phyloP scores from a whole-genome alignment of 164 flowering plant genomes.

The Tinospora cordifolia region DNA sequence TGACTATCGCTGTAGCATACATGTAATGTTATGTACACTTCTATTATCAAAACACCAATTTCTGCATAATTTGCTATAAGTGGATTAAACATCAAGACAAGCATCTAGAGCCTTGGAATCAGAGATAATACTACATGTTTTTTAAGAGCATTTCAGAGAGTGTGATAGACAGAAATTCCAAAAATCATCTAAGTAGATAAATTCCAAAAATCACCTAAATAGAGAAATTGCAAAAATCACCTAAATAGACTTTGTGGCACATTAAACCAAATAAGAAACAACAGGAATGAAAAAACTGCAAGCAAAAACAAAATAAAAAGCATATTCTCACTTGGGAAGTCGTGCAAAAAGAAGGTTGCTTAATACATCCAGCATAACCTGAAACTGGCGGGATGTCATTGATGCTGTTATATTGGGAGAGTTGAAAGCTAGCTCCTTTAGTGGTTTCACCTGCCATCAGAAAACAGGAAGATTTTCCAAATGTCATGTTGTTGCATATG shows the following conservation, averaged over 20 bases:
- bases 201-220: too few relatives aligned
- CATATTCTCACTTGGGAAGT: conserved; percentile 67
- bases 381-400: conserved; percentile 91
- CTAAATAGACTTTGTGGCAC: neutral
- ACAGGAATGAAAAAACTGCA: neutral
- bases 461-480: conserved; percentile 7
- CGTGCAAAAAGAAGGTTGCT: conserved; percentile 82
- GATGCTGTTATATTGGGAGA: conserved; percentile 71
- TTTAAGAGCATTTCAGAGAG: too few relatives aligned
- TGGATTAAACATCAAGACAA: neutral
- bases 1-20: neutral
- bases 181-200: neutral
- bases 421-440: conserved; percentile 75
- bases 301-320: conserved; percentile 9
- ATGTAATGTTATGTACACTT: neutral
- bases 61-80: neutral
- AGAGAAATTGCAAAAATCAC: neutral
- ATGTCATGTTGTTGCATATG: neutral
- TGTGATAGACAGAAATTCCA: neutral
- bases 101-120: neutral
- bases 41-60: neutral
- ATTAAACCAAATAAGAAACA: neutral
- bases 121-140: neutral
- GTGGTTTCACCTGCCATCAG: conserved; percentile 69
- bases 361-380: conserved; percentile 83